Evolutionary conservation across 176 grass and related monocot genomes (phyloP), one percentile per base, ranked within the genome.

Genomic region (Bonia amplexicaulis): DNA sequence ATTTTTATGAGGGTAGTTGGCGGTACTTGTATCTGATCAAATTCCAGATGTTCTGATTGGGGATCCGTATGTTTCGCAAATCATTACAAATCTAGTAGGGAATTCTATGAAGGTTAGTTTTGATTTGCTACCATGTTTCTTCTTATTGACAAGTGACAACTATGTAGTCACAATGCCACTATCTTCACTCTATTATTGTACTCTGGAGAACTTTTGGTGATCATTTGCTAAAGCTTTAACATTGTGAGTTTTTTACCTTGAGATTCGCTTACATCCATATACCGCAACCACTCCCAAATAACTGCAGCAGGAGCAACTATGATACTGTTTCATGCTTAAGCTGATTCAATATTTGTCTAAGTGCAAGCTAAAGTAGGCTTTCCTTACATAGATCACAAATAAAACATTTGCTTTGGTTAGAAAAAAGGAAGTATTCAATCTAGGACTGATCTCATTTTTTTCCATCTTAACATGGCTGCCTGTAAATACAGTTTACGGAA

Each of bases 81-180:
- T 95, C 25, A 89, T 92, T 73, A 92, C 86, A 74, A 95, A 95
- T 86, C 90, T 95, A 80, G 90, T 92, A 70, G 93, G 93, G 74
- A 95, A 95, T 76, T 95, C 93, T 12, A 85, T 91, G 85, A 95
- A 95, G 93, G 93, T 95, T 79, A 81, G 80, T 69, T 82, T 74
- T 78, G 33, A 47, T 42, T 67, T 13, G 58, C 25, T 66, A 63
- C 44, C 52, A 25, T 53, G 48, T 48, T 87, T 59, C 4, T 62
- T 51, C 42, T 53, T 61, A 40, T 4, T 67, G 52, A 26, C 11
- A 63, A 49, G 14, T 12, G 39, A 41, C 26, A 60, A 12, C 26
- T 46, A 25, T 59, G 54, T 61, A 25, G 58, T 13, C 77, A 66
- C 16, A 63, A 14, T 62, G 27, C 55, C 55, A 58, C 55, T 62